phyloP scores from a whole-genome alignment of 768 basidiomycete genomes.

The Leccinum truebloodii region DNA sequence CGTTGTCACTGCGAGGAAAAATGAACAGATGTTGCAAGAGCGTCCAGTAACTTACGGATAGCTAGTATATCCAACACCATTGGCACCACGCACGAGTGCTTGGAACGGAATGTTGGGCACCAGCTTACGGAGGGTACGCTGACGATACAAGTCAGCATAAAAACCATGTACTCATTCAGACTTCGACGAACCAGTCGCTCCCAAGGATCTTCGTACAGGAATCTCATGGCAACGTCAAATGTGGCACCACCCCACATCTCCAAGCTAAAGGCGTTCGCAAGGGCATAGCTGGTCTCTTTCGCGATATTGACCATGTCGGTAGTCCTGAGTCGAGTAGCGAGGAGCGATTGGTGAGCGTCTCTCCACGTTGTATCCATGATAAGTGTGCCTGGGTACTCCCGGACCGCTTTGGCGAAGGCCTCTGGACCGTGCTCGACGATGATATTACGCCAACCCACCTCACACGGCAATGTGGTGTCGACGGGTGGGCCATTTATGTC shows the following conservation, averaged over 20 bases:
- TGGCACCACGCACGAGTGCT: slow-evolving; percentile 97
- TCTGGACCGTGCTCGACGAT: slow-evolving; percentile 97
- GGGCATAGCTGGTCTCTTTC: slow-evolving; percentile 93
- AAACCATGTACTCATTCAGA: neutral
- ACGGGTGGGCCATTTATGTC: slow-evolving; percentile 72
- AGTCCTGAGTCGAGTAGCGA: slow-evolving; percentile 94
- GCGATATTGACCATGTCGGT: slow-evolving; percentile 98
- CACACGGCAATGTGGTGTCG: slow-evolving; percentile 82
- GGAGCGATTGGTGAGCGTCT: slow-evolving; percentile 96
- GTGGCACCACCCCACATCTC: slow-evolving; percentile 99
- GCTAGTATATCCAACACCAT: slow-evolving; percentile 98
- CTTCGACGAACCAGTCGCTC: slow-evolving; percentile 75
- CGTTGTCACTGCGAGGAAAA: slow-evolving; percentile 71
- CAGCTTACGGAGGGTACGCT: slow-evolving; percentile 90
- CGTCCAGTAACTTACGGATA: slow-evolving; percentile 70
- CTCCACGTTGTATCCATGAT: slow-evolving; percentile 99
- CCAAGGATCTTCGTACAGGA: slow-evolving; percentile 99
- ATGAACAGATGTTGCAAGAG: slow-evolving; percentile 6
- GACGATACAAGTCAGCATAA: slow-evolving; percentile 14
- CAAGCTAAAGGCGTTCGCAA: slow-evolving; percentile 93
- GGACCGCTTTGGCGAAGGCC: slow-evolving; percentile 97
- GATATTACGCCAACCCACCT: slow-evolving; percentile 95
- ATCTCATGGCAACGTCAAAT: slow-evolving; percentile 98
- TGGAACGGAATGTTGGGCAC: slow-evolving; percentile 99
- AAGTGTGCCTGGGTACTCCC: slow-evolving; percentile 91